Base-by-base conservation (phyloP, 139 green algal genomes). In the Tetradesmus lagerheimii region DNA sequence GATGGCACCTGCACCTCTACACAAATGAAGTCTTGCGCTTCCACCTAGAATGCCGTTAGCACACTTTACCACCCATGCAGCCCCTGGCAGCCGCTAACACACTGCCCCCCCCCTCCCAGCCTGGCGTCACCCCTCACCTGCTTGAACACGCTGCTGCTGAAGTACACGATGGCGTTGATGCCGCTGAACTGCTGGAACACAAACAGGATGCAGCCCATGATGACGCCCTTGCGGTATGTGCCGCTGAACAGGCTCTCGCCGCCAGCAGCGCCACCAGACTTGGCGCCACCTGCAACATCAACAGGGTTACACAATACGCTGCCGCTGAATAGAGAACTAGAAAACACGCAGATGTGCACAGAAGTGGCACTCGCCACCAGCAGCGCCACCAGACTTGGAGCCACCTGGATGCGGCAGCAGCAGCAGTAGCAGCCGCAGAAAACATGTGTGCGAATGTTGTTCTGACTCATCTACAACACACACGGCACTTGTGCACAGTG, bases 101-200 rank as follows among this genome's bases (percentile, higher is more conserved):
- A 83, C 29, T 41, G 76, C n/a, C 34, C 34, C 43, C 5, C 12
- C 38, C 71, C 43, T 50, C 62, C 43, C 43, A 50, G 43, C 43
- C 43, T 50, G 8, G 43, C n/a, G n/a, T n/a, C n/a, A n/a, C n/a
- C 47, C 47, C 98, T 93, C 16, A 97, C 98, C 91, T 97, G 87
- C 2, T 90, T 91, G 93, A 99, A 99, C 16, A 99, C 96, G n/a
- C 94, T 93, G 66, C 94, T 97, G 35, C 94, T 98, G 92, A 99
- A 99, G 94, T 98, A 99, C 37, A 99, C 94, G 76, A 99, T 94
- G 9, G 97, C 97, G 80, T 99, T 99, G 93, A 99, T 98, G 92
- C 98, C 98, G 3, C 95, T 93, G 85, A 99, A 97, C 95, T 99
- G 98, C 94, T 99, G 97, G 45, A 99, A 94, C 4, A 98, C 66